phyloP scores from a whole-genome alignment of 805 yeast genomes.

The Candida patagonica region DNA sequence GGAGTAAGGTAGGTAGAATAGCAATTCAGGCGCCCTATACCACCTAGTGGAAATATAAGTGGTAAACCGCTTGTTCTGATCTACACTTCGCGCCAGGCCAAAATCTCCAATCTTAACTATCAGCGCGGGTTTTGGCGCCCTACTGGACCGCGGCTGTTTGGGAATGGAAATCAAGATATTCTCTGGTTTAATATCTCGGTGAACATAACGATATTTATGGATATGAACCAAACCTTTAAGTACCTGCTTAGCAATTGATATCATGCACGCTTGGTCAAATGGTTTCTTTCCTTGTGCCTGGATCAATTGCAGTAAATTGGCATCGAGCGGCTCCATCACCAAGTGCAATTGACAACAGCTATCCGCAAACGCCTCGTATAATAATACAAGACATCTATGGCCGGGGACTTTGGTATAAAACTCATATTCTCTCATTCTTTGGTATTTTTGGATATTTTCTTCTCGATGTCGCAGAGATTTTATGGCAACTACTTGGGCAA shows the following conservation, averaged over 20 bases:
- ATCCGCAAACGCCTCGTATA: constrained; percentile 76
- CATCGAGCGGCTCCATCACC: constrained; percentile 83
- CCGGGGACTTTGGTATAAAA: constrained; percentile 45
- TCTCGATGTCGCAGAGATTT: constrained; percentile 63
- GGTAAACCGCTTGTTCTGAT: constrained; percentile 52
- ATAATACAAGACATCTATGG: constrained; percentile 62
- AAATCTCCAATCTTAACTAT: constrained; percentile 86
- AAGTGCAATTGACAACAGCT: constrained; percentile 69
- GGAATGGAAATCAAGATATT: constrained; percentile 62
- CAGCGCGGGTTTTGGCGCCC: constrained; percentile 35
- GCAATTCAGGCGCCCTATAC: constrained; percentile 91
- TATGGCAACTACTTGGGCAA: constrained; percentile 49
- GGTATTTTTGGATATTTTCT: constrained; percentile 44
- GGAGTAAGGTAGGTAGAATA: constrained; percentile 67
- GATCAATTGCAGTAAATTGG: constrained; percentile 71
- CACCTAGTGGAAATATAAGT: constrained; percentile 92
- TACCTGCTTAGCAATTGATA: constrained; percentile 49
- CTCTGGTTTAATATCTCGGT: constrained; percentile 91
- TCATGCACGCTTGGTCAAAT: constrained; percentile 48
- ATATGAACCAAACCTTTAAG: constrained; percentile 75
- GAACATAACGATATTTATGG: constrained; percentile 59
- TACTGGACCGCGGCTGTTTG: constrained; percentile 32
- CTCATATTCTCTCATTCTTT: constrained; percentile 30
- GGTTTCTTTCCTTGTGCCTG: constrained; percentile 42
- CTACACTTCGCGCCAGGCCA: constrained; percentile 76